Conservation (phyloP, 257 asterid species). For the Solanum paucissectum region DNA sequence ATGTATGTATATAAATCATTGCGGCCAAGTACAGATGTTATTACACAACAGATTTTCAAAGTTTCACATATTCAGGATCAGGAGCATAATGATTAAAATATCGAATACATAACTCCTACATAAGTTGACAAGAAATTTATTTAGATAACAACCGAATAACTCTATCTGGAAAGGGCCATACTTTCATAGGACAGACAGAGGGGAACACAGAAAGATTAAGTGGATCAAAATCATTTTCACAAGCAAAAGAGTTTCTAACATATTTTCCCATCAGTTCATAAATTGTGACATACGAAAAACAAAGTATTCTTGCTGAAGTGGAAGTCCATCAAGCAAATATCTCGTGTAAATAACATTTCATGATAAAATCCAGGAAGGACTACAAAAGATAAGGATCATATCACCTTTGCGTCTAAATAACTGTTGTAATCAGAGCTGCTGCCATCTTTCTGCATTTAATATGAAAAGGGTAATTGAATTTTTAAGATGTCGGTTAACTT, state of each 20-base stretch:
- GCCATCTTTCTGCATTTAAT: slow-evolving; percentile 72
- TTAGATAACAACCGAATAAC: not conserved
- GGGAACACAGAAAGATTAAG: not conserved
- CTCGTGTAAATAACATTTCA: not conserved
- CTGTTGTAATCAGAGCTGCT: slow-evolving; percentile 54
- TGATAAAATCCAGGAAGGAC: not conserved
- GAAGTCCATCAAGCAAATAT: not conserved
- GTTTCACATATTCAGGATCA: not conserved
- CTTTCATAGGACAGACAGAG: not conserved
- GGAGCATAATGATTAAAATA: not conserved
- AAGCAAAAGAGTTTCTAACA: not conserved
- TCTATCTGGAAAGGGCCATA: not conserved
- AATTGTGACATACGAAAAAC: not conserved
- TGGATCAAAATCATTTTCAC: not conserved
- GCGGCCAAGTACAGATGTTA: not conserved
- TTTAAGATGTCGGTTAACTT: not conserved
- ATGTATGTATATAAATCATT: not conserved
- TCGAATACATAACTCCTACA: not conserved
- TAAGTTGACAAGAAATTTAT: not conserved
- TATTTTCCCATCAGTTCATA: not conserved
- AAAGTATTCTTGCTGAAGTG: not conserved
- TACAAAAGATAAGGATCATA: not conserved
- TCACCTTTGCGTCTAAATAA: slow-evolving; percentile 87
- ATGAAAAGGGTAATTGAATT: slow-evolving; percentile 6
- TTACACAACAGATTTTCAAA: not conserved